These are phyloP conservation scores for Neoboletus magnificus DNA, from an alignment of 768 basidiomycete genomes.

Conservation along the genomic window DNA sequence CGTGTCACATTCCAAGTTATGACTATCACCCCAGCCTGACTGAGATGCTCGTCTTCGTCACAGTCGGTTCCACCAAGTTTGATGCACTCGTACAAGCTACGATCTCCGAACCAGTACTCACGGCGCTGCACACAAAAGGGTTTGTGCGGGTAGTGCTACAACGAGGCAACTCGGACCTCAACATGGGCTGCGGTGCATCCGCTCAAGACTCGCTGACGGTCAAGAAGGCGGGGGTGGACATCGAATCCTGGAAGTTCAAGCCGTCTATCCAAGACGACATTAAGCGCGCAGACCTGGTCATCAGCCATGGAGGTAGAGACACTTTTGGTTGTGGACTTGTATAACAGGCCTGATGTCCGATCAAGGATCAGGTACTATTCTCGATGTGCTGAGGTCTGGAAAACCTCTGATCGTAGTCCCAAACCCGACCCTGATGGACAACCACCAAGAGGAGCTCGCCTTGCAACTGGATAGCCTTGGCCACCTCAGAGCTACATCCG, in stretches of 20 bases:
- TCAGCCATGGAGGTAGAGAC: slow-evolving; percentile 87
- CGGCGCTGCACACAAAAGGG: slow-evolving; percentile 49
- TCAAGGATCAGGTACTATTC: slow-evolving; percentile 89
- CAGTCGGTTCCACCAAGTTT: slow-evolving; percentile 89
- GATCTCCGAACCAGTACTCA: slow-evolving; percentile 56
- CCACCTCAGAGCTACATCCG: slow-evolving; percentile 54
- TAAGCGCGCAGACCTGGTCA: slow-evolving; percentile 67
- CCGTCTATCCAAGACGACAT: slow-evolving; percentile 66
- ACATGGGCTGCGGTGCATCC: slow-evolving; percentile 21
- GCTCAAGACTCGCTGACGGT: slow-evolving; percentile 12
- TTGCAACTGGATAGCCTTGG: slow-evolving; percentile 54
- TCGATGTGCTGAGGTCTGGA: slow-evolving; percentile 74
- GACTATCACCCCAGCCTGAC: neutral
- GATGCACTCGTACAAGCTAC: slow-evolving; percentile 64
- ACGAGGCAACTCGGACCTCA: slow-evolving; percentile 65
- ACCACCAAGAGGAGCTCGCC: slow-evolving; percentile 92
- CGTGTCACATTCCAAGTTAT: neutral
- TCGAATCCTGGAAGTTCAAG: slow-evolving; percentile 75
- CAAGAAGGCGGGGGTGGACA: slow-evolving; percentile 40
- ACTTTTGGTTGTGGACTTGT: neutral
- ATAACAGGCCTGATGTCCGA: neutral
- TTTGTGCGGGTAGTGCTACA: slow-evolving; percentile 69
- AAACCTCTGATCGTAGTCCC: slow-evolving; percentile 86
- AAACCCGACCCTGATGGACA: slow-evolving; percentile 83
- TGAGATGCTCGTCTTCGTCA: slow-evolving; percentile 57